Percentiles rank a stretch among this genome's conserved stretches.
Evolutionary conservation across 305 asterid species (phyloP).

Genomic region (Fraxinus paxiana): DNA sequence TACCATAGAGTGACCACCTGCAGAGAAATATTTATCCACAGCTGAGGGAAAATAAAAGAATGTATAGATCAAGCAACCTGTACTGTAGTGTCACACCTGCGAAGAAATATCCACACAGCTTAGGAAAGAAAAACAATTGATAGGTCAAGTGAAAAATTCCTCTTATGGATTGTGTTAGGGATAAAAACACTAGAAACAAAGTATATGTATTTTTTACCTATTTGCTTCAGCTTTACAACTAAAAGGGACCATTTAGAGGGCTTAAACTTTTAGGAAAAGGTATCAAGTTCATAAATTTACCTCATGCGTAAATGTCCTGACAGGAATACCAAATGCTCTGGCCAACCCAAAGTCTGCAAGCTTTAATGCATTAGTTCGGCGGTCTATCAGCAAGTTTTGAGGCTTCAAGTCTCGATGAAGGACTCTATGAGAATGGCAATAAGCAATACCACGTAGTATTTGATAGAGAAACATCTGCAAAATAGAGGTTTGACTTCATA

Average conservation of each 20-base stretch:
- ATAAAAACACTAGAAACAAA: constrained; percentile 5
- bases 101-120: not conserved
- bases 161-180: not conserved
- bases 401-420: constrained; percentile 98
- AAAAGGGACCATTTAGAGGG: not conserved
- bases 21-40: constrained; percentile 10
- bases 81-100: not conserved
- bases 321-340: constrained; percentile 97
- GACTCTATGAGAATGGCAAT: constrained; percentile 95
- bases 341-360: constrained; percentile 99
- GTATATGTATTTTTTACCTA: not conserved
- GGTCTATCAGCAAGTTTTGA: constrained; percentile 95
- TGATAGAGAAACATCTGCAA: constrained; percentile 81
- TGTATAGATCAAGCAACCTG: not conserved
- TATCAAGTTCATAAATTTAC: constrained; percentile 30
- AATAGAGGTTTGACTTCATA: constrained; percentile 19
- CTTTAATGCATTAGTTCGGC: constrained; percentile 86
- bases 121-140: not conserved
- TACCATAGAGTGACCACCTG: constrained; percentile 99
- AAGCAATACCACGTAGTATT: constrained; percentile 89
- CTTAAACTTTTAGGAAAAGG: not conserved
- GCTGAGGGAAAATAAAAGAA: not conserved
- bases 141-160: not conserved
- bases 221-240: not conserved
- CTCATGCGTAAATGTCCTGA: constrained; percentile 95